Percentiles rank a stretch among this genome's conserved stretches.
Evolutionary conservation across 208 protist species (phyloP).

Genomic region (Angomonas ambiguus): DNA sequence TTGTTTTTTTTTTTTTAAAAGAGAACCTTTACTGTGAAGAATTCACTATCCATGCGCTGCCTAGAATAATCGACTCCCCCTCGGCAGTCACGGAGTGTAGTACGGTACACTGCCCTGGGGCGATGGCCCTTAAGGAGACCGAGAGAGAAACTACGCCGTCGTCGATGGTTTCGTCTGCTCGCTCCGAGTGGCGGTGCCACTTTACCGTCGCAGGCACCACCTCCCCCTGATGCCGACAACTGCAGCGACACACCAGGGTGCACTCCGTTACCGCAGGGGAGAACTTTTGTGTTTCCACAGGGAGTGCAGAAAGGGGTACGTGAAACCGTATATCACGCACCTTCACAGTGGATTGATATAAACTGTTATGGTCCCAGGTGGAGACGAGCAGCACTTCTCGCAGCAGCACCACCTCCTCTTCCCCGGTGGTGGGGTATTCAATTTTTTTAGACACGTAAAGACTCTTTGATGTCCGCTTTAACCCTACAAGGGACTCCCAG

Average conservation of each 20-base stretch:
- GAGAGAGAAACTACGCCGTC: conserved; percentile 25
- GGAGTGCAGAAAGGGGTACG: background rate
- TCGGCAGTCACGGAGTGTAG: conserved; percentile 24
- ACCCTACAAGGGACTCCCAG: conserved; percentile 7
- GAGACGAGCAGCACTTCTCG: conserved; percentile 54
- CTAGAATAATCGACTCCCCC: conserved; percentile 13
- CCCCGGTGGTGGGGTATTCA: conserved; percentile 1
- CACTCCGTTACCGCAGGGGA: background rate
- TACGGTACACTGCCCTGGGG: conserved; percentile 57
- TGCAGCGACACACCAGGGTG: conserved; percentile 33
- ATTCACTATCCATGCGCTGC: background rate
- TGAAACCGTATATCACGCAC: conserved; percentile 7
- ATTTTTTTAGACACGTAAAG: conserved; percentile 67
- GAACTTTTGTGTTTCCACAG: background rate
- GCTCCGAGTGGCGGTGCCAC: conserved; percentile 16
- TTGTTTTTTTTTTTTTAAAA: conserved; percentile 5
- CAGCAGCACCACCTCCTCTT: conserved; percentile 17
- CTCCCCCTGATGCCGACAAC: conserved; percentile 50
- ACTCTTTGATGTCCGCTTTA: background rate
- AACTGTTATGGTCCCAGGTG: conserved; percentile 43
- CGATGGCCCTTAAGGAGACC: conserved; percentile 44
- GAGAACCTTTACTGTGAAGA: background rate
- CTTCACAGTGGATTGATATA: conserved; percentile 19
- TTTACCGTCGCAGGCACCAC: conserved; percentile 30
- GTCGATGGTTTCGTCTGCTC: background rate